A percentile compares a stretch with the other conserved stretches of the same genome.
Conservation (phyloP, 768 basidiomycete genomes). For the Trametopsis cervina region DNA sequence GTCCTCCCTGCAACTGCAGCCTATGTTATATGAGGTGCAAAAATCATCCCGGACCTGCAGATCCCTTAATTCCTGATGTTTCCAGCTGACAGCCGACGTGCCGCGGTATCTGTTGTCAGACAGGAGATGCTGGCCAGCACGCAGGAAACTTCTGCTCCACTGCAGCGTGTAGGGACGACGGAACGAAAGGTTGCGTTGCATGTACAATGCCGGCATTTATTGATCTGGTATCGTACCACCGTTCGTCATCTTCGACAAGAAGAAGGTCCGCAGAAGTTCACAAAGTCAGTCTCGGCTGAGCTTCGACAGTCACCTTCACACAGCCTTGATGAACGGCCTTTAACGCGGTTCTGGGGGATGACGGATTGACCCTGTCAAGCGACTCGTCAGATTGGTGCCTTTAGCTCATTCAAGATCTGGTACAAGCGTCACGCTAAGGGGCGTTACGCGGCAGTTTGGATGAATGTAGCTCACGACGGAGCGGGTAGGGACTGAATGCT, state of each 20-base stretch:
- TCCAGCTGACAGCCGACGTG: conserved; percentile 11
- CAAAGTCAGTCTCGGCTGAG: neutral
- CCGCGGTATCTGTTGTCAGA: conserved; percentile 12
- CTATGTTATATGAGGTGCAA: conserved; percentile 9
- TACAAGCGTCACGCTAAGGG: conserved; percentile 8
- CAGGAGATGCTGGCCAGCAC: conserved; percentile 7
- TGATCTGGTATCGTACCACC: conserved; percentile 11
- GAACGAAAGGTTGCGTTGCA: conserved; percentile 5
- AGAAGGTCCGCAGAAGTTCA: neutral
- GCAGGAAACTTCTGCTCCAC: conserved; percentile 12
- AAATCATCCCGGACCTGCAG: conserved; percentile 9
- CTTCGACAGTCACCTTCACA: neutral
- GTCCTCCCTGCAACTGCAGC: neutral
- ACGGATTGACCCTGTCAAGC: conserved; percentile 12
- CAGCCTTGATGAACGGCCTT: neutral
- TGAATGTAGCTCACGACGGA: conserved; percentile 7
- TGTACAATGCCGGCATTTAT: conserved; percentile 12
- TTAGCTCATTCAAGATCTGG: conserved; percentile 5
- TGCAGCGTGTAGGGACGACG: conserved; percentile 8
- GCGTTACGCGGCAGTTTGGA: conserved; percentile 8
- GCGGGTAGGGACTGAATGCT: conserved; percentile 11
- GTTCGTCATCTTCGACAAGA: conserved; percentile 2
- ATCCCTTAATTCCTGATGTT: conserved; percentile 8
- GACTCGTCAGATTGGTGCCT: conserved; percentile 4
- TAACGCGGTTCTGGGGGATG: neutral